Conservation (phyloP, 768 basidiomycete species). For the Tubosaeta sp. region DNA sequence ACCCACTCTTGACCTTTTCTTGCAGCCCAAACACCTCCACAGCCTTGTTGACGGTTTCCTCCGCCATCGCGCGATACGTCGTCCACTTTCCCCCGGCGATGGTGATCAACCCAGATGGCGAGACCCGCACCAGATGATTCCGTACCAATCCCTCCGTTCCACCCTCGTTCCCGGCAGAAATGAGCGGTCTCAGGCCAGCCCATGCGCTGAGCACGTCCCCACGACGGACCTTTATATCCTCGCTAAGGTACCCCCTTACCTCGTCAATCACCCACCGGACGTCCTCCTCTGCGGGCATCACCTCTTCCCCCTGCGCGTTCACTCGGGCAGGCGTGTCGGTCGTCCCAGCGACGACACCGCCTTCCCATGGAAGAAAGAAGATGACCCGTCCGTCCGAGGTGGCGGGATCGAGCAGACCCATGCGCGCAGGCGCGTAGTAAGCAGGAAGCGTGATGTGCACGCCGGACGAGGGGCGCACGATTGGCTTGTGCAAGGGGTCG, state of each 20-base stretch:
- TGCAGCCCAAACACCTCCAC: conserved; percentile 72
- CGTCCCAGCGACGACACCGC: conserved; percentile 95
- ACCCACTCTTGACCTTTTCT: conserved; percentile 49
- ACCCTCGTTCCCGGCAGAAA: conserved; percentile 69
- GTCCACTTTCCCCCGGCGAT: conserved; percentile 99
- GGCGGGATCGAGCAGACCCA: conserved; percentile 93
- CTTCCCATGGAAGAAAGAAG: conserved; percentile 99
- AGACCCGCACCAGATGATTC: conserved; percentile 89
- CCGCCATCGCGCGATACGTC: conserved; percentile 93
- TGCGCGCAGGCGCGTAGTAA: conserved; percentile 91
- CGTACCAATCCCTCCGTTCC: conserved; percentile 86
- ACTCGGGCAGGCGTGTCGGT: conserved; percentile 83
- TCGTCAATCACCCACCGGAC: conserved; percentile 97
- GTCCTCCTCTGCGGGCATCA: conserved; percentile 85
- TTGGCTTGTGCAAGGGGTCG: conserved; percentile 69
- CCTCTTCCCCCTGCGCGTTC: conserved; percentile 50
- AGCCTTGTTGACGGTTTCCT: conserved; percentile 89
- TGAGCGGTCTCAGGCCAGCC: conserved; percentile 88
- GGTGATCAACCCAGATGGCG: conserved; percentile 77
- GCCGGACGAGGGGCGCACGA: conserved; percentile 90
- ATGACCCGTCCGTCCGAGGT: conserved; percentile 97
- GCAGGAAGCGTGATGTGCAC: conserved; percentile 96
- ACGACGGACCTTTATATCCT: conserved; percentile 90
- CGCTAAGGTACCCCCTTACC: conserved; percentile 80
- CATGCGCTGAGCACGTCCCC: conserved; percentile 96